Percentiles rank a stretch among this genome's conserved stretches.
These are phyloP conservation scores for Coleophoma crateriformis DNA, from an alignment of 2,329 filamentous ascomycete genomes.

Conservation along the genomic window DNA sequence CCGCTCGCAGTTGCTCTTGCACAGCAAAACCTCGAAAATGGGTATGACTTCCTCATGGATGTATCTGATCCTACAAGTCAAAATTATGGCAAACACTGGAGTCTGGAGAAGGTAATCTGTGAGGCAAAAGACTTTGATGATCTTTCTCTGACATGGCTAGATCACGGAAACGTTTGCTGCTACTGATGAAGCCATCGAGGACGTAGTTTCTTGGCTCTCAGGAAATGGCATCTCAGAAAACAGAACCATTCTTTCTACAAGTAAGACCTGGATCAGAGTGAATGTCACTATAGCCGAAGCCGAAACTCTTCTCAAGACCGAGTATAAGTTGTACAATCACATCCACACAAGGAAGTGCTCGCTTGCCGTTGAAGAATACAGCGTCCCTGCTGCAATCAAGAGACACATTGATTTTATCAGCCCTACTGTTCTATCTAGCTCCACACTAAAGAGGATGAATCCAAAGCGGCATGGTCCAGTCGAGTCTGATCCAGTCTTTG, in stretches of 20 bases:
- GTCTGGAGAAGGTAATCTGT: conserved; percentile 16
- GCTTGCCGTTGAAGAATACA: conserved; percentile 11
- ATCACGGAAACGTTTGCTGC: conserved; percentile 37
- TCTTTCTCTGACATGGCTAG: conserved; percentile 15
- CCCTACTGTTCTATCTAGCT: conserved; percentile 15
- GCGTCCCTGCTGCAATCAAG: conserved; percentile 9
- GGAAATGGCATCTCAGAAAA: conserved; percentile 41
- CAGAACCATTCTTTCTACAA: conserved; percentile 39
- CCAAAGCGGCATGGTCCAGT: conserved; percentile 34
- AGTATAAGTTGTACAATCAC: conserved; percentile 27
- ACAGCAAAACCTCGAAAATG: conserved; percentile 37
- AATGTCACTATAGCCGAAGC: conserved; percentile 31
- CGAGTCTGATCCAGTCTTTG: conserved; percentile 31
- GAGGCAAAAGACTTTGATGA: too few relatives aligned
- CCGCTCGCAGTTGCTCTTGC: conserved; percentile 32
- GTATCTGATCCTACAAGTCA: conserved; percentile 37
- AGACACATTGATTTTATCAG: conserved; percentile 15
- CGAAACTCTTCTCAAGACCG: conserved; percentile 46
- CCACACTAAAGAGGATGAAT: neutral
- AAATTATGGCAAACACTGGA: conserved; percentile 39
- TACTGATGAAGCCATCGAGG: conserved; percentile 36
- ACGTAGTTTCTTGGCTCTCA: conserved; percentile 47
- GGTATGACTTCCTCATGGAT: conserved; percentile 34
- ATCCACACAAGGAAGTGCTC: conserved; percentile 38
- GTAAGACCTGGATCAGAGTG: conserved; percentile 21